These are phyloP conservation scores for Sporothrix globosa DNA, from an alignment of 2,329 filamentous ascomycete genomes.

Conservation along the genomic window DNA sequence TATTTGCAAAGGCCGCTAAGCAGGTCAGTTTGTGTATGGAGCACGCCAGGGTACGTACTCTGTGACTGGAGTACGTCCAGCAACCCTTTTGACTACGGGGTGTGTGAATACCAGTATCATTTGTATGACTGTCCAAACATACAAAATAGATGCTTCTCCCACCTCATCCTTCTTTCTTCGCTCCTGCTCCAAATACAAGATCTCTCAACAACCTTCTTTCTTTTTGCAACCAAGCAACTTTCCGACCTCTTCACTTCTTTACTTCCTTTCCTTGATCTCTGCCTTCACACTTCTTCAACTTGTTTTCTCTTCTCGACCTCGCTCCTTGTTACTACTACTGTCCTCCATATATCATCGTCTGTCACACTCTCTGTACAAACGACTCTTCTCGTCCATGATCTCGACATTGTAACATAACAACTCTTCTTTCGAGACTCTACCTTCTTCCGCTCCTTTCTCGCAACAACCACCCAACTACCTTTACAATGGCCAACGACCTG, in stretches of 20 bases:
- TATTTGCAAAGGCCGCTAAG: conserved; percentile 30
- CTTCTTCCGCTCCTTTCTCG: not conserved
- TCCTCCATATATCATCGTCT: not conserved
- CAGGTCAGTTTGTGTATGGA: conserved; percentile 27
- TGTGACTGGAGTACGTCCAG: conserved; percentile 10
- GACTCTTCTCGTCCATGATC: not conserved
- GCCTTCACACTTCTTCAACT: conserved; percentile 3
- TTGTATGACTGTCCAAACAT: conserved; percentile 34
- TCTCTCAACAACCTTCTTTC: conserved; percentile 18
- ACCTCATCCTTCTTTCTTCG: conserved; percentile 23
- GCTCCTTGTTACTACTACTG: not conserved
- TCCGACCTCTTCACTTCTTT: conserved; percentile 3
- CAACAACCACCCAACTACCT: not conserved
- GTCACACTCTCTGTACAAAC: not conserved
- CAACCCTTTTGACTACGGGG: not conserved
- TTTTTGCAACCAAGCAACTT: conserved; percentile 7
- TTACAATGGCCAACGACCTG: conserved; percentile 57
- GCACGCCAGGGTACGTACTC: conserved; percentile 25
- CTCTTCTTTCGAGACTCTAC: not conserved
- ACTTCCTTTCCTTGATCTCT: not conserved
- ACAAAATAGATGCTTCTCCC: conserved; percentile 37
- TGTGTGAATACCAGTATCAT: conserved; percentile 16
- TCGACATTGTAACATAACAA: conserved; percentile 16
- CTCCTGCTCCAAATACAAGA: conserved; percentile 17
- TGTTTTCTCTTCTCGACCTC: conserved; percentile 8